phyloP scores from a whole-genome alignment of 2,329 filamentous ascomycete genomes.

The Penicillium sp. region DNA sequence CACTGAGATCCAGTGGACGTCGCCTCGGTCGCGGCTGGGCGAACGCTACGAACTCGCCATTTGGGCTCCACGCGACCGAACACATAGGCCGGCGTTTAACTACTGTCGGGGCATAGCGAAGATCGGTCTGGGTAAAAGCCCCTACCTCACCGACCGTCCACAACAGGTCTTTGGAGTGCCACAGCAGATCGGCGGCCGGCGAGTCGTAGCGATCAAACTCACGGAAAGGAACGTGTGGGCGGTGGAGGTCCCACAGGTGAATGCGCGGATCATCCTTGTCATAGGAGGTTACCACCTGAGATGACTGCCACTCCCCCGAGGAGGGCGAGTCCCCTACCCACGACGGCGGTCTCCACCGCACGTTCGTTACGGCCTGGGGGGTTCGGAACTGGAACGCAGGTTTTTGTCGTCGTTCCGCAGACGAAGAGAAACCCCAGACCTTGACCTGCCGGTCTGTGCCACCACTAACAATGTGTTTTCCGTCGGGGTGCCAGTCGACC shows the following conservation, averaged over 20 bases:
- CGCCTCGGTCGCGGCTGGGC: conserved; percentile 49
- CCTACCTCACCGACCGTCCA: conserved; percentile 62
- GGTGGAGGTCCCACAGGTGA: conserved; percentile 62
- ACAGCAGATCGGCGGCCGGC: conserved; percentile 57
- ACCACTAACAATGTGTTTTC: conserved; percentile 60
- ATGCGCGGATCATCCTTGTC: conserved; percentile 57
- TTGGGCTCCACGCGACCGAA: conserved; percentile 54
- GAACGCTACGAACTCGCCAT: conserved; percentile 54
- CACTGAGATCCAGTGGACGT: conserved; percentile 39
- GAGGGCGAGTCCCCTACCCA: conserved; percentile 51
- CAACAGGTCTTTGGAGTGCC: conserved; percentile 59
- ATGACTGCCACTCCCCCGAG: conserved; percentile 55
- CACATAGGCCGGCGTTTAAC: conserved; percentile 55
- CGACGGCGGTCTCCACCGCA: conserved; percentile 59
- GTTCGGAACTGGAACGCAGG: conserved; percentile 55
- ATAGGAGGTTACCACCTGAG: conserved; percentile 59
- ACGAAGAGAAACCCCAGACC: conserved; percentile 59
- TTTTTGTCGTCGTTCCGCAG: conserved; percentile 56
- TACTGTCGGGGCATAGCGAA: conserved; percentile 56
- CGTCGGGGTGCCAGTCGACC: conserved; percentile 65
- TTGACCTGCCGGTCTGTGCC: conserved; percentile 59
- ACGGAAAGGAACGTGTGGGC: conserved; percentile 58
- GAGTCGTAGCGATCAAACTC: conserved; percentile 55
- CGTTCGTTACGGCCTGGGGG: conserved; percentile 58
- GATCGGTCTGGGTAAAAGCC: conserved; percentile 59